Percentiles rank a stretch among this genome's conserved stretches.
phyloP scores from a whole-genome alignment of 148 eudicot genomes.

The Fagopyrum homotropicum region DNA sequence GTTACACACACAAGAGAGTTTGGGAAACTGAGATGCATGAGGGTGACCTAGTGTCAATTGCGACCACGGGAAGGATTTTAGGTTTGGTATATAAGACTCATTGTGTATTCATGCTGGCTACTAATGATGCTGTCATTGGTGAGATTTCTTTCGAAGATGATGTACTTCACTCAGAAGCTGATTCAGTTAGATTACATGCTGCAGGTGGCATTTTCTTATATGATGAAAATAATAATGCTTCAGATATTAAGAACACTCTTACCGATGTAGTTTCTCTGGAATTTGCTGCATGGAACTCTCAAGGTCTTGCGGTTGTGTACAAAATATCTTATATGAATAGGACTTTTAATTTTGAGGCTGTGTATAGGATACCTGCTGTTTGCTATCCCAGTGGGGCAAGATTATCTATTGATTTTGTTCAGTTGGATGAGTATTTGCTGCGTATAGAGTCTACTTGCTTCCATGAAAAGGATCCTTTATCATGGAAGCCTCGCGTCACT shows the following conservation, averaged over 20 bases:
- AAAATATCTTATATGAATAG: constrained; percentile 42
- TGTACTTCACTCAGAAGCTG: constrained; percentile 30
- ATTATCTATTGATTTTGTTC: constrained; percentile 41
- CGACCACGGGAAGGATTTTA: constrained; percentile 44
- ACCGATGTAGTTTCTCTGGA: constrained; percentile 25
- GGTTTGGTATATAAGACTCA: constrained; percentile 54
- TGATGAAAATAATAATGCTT: constrained; percentile 23
- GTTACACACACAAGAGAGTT: constrained; percentile 23
- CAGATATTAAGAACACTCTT: constrained; percentile 20
- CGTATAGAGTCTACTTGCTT: constrained; percentile 65
- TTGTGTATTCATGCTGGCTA: constrained; percentile 50
- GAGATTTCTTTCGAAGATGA: constrained; percentile 44
- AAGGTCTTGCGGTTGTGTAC: constrained; percentile 54
- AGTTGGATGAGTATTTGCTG: constrained; percentile 41
- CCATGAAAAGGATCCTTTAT: constrained; percentile 44
- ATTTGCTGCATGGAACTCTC: constrained; percentile 68
- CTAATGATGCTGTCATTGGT: constrained; percentile 46
- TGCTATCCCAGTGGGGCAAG: constrained; percentile 31
- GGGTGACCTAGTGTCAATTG: constrained; percentile 48
- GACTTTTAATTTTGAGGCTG: constrained; percentile 38
- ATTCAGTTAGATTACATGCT: constrained; percentile 30
- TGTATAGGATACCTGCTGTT: constrained; percentile 49
- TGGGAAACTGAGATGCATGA: constrained; percentile 30
- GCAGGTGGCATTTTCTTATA: constrained; percentile 62
- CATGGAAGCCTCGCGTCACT: constrained; percentile 78